phyloP scores from a whole-genome alignment of 31 red algal genomes.

The Asparagopsis taxiformis region DNA sequence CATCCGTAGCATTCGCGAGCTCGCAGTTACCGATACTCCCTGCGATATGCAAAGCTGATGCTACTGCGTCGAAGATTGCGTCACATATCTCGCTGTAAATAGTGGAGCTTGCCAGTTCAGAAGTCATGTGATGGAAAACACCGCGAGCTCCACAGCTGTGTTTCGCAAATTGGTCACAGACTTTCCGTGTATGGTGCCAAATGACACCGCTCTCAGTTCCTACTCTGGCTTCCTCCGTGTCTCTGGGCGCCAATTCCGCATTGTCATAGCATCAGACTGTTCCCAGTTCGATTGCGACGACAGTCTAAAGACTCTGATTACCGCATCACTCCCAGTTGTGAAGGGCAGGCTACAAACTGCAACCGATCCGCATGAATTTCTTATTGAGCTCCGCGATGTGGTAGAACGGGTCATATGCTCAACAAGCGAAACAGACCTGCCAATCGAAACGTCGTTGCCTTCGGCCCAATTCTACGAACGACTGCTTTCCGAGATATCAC shows the following conservation, averaged over 20 bases:
- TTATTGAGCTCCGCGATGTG: constrained; percentile 45
- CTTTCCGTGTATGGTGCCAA: constrained; percentile 33
- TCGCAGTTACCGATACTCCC: too few relatives aligned
- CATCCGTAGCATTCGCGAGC: too few relatives aligned
- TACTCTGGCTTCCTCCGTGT: constrained; percentile 35
- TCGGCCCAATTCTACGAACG: constrained; percentile 47
- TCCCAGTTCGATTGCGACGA: constrained; percentile 15
- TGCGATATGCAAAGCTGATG: too few relatives aligned
- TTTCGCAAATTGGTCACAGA: too few relatives aligned
- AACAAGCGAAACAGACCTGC: background rate
- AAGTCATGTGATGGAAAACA: too few relatives aligned
- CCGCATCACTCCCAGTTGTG: constrained; percentile 2
- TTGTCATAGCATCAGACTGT: constrained; percentile 26
- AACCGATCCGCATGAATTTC: constrained; percentile 34
- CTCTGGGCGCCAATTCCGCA: constrained; percentile 23
- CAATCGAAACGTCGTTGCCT: constrained; percentile 9
- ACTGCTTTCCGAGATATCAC: constrained; percentile 48
- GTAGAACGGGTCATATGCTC: constrained; percentile 10
- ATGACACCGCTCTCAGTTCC: constrained; percentile 5
- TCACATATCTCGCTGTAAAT: too few relatives aligned
- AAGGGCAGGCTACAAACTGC: constrained; percentile 3
- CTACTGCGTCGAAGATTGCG: too few relatives aligned
- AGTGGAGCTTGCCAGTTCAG: too few relatives aligned
- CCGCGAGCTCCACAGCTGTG: too few relatives aligned
- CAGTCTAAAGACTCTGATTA: constrained; percentile 9